These are phyloP conservation scores for Colletotrichum spaethianum DNA, from an alignment of 2,329 filamentous ascomycete species.

Conservation along the genomic window DNA sequence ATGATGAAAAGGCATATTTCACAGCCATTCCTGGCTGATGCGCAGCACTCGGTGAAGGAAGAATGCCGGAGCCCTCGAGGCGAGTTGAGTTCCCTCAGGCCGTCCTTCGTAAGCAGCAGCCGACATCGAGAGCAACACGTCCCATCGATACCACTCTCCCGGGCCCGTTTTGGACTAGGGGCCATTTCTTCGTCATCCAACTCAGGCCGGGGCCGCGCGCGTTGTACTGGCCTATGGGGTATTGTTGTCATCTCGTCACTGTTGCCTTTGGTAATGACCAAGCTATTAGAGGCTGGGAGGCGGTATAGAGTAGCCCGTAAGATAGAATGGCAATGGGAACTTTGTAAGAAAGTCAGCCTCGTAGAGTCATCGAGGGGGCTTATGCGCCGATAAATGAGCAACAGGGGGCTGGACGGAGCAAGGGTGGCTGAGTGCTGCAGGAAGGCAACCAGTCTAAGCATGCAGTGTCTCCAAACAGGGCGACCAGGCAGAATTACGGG, in stretches of 20 bases:
- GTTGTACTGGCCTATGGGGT: not conserved
- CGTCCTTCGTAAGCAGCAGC: conserved; percentile 14
- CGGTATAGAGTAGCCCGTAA: not conserved
- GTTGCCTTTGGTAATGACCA: not conserved
- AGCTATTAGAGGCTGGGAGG: too few relatives aligned
- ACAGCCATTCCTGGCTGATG: not conserved
- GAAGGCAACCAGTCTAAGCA: conserved; percentile 20
- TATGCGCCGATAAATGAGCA: not conserved
- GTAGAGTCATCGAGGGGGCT: not conserved
- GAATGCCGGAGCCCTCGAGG: conserved; percentile 10
- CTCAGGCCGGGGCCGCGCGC: not conserved
- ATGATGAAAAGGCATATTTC: conserved; percentile 9
- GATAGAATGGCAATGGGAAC: not conserved
- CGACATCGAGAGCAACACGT: conserved; percentile 8
- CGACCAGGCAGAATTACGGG: not conserved
- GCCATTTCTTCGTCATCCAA: not conserved
- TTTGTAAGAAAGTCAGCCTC: not conserved
- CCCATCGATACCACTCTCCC: not conserved
- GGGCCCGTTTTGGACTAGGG: not conserved
- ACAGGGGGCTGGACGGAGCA: not conserved
- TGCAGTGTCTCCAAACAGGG: not conserved
- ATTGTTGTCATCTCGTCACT: not conserved
- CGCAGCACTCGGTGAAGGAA: not conserved
- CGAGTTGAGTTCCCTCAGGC: conserved; percentile 16
- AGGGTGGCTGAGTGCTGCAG: conserved; percentile 1